phyloP scores from a whole-genome alignment of 2,329 filamentous ascomycete species.

The Periconia digitata region DNA sequence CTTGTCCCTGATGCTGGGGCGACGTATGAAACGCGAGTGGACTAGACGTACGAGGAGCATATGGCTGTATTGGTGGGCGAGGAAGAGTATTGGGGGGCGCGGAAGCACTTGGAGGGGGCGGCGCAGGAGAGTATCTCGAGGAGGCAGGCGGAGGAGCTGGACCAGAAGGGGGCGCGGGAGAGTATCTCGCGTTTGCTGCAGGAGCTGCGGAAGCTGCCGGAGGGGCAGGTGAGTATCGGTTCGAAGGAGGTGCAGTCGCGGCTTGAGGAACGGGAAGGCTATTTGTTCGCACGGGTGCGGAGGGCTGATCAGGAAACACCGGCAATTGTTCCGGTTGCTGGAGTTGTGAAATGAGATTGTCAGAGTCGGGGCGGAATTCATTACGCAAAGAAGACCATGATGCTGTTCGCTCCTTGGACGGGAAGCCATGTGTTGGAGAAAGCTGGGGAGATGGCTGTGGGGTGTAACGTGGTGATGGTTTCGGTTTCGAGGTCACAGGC shows the following conservation, averaged over 20 bases:
- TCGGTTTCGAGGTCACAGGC: slow-evolving; percentile 47
- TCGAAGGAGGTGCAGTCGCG: slow-evolving; percentile 23
- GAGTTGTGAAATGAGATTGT: slow-evolving; percentile 29
- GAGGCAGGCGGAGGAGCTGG: slow-evolving; percentile 12
- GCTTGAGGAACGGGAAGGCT: slow-evolving; percentile 36
- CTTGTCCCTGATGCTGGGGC: slow-evolving; percentile 29
- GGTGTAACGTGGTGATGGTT: slow-evolving; percentile 41
- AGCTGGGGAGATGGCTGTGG: slow-evolving; percentile 36
- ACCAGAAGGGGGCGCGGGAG: slow-evolving; percentile 42
- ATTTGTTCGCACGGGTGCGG: slow-evolving; percentile 32
- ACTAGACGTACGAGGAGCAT: slow-evolving; percentile 66
- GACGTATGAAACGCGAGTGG: slow-evolving; percentile 57
- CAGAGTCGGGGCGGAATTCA: slow-evolving; percentile 34
- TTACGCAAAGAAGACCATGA: slow-evolving; percentile 41
- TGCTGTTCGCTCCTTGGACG: slow-evolving; percentile 36
- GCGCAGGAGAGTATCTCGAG: slow-evolving; percentile 45
- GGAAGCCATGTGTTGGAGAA: slow-evolving; percentile 21
- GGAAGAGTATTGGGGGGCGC: slow-evolving; percentile 35
- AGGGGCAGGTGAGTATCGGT: slow-evolving; percentile 41
- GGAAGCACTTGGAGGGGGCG: slow-evolving; percentile 41
- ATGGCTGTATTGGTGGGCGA: slow-evolving; percentile 51
- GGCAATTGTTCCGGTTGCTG: slow-evolving; percentile 47
- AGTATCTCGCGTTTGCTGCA: slow-evolving; percentile 42
- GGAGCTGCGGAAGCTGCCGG: slow-evolving; percentile 26
- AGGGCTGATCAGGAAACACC: slow-evolving; percentile 37